Evolutionary conservation across 257 asterid genomes (phyloP).

Genomic region (Ligustrum vulgare): DNA sequence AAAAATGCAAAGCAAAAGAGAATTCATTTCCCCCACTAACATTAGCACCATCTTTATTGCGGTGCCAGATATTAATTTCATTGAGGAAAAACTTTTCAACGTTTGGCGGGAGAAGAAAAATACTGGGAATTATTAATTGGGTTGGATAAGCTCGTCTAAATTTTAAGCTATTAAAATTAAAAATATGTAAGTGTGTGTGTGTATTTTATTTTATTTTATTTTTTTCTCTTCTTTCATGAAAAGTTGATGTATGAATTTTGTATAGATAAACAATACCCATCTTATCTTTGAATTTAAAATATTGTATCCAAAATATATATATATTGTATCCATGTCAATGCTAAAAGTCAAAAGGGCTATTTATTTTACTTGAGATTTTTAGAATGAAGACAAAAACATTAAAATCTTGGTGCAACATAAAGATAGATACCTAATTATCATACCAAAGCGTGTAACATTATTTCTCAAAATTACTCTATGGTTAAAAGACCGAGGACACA

Average conservation of each 20-base stretch:
- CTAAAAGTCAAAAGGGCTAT: not conserved
- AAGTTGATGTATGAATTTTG: not conserved
- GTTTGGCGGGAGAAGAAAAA: not conserved
- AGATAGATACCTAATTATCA: not conserved
- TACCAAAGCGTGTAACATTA: not conserved
- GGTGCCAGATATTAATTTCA: not conserved
- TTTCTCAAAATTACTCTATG: not conserved
- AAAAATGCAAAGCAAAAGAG: conserved; percentile 17
- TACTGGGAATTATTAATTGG: no score
- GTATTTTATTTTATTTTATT: no score
- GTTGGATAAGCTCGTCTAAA: not conserved
- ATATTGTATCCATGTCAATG: not conserved
- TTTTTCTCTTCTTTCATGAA: no score
- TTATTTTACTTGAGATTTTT: not conserved
- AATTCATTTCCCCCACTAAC: conserved; percentile 6
- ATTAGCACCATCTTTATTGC: not conserved
- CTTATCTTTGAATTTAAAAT: no score
- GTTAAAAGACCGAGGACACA: not conserved
- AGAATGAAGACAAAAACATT: not conserved
- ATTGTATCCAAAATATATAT: no score
- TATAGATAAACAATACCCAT: not conserved
- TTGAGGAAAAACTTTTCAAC: not conserved
- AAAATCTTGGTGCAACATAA: not conserved
- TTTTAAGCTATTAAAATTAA: no score
- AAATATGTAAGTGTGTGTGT: no score